phyloP scores from a whole-genome alignment of 495 filamentous ascomycete species.

The Penicillium daleae region DNA sequence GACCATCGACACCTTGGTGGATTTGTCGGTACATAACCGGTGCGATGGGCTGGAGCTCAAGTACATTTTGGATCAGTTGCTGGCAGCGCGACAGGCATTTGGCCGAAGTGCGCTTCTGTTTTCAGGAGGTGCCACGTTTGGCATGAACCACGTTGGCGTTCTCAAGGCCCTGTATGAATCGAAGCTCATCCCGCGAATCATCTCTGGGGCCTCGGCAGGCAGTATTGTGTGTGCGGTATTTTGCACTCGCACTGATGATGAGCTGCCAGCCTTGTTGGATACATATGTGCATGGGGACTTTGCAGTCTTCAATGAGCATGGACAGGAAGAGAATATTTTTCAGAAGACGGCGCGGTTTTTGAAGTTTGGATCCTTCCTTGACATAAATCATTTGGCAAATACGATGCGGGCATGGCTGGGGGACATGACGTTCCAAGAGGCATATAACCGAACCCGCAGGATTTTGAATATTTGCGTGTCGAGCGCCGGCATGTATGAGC shows the following conservation, averaged over 20 bases:
- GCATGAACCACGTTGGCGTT: slow-evolving; percentile 97
- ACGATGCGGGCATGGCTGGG: slow-evolving; percentile 82
- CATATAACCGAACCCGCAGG: slow-evolving; percentile 86
- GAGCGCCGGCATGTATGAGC: slow-evolving; percentile 81
- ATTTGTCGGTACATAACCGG: slow-evolving; percentile 59
- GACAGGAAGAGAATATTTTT: slow-evolving; percentile 67
- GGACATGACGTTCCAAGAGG: slow-evolving; percentile 92
- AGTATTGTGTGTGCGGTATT: slow-evolving; percentile 88
- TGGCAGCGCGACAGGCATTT: slow-evolving; percentile 82
- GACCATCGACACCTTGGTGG: slow-evolving; percentile 71
- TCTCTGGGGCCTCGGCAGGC: slow-evolving; percentile 93
- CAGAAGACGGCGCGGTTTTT: slow-evolving; percentile 74
- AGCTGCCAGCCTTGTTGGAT: slow-evolving; percentile 72
- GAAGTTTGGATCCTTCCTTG: slow-evolving; percentile 80
- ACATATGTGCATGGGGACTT: slow-evolving; percentile 82
- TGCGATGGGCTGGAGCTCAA: slow-evolving; percentile 61
- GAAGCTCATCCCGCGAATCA: slow-evolving; percentile 81
- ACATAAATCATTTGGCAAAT: slow-evolving; percentile 75
- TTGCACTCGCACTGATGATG: slow-evolving; percentile 82
- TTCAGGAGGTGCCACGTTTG: slow-evolving; percentile 90
- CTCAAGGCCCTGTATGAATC: slow-evolving; percentile 80
- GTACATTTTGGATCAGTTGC: slow-evolving; percentile 72
- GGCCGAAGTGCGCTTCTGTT: slow-evolving; percentile 85
- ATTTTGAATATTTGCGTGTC: slow-evolving; percentile 95
- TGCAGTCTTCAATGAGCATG: slow-evolving; percentile 77